Percentiles rank a stretch among this genome's conserved stretches.
phyloP scores from a whole-genome alignment of 225 moss, liverwort and hornwort genomes.

The Anthoceros angustus region DNA sequence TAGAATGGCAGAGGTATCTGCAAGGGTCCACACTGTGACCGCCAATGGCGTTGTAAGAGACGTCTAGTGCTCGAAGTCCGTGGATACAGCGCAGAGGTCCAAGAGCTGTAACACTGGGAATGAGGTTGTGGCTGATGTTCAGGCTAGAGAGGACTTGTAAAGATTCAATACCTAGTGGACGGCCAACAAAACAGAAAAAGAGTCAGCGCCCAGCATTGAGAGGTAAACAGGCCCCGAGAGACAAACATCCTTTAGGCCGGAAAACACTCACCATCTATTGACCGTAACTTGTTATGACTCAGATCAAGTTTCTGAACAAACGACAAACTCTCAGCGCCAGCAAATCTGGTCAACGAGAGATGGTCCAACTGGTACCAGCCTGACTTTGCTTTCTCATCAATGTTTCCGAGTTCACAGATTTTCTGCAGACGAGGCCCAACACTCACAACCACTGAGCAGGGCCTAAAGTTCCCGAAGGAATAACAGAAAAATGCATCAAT shows the following conservation, averaged over 20 bases:
- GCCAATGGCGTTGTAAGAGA: conserved; percentile 67
- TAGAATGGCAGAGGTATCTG: conserved; percentile 39
- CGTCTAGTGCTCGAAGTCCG: conserved; percentile 34
- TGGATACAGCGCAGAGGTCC: conserved; percentile 37
- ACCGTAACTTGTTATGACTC: conserved; percentile 51
- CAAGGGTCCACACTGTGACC: conserved; percentile 50
- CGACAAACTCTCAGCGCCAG: conserved; percentile 33
- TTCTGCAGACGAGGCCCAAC: conserved; percentile 12
- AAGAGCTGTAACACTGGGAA: conserved; percentile 44
- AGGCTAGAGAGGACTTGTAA: conserved; percentile 42
- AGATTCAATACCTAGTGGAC: conserved; percentile 48
- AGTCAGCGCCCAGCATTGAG: neutral
- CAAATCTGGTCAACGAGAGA: conserved; percentile 36
- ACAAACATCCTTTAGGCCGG: no score
- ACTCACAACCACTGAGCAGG: conserved; percentile 16
- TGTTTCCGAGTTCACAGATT: conserved; percentile 9
- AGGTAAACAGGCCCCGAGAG: neutral
- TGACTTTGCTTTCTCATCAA: conserved; percentile 9
- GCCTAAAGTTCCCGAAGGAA: neutral
- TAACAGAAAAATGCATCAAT: neutral
- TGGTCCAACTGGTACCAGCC: conserved; percentile 31
- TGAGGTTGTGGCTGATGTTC: conserved; percentile 50
- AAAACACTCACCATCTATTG: conserved; percentile 37
- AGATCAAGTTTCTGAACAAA: conserved; percentile 68
- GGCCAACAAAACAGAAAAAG: neutral